Evolutionary conservation across 441 rosid species (phyloP), one percentile per base, ranked within the genome.

Genomic region (Erodium moschatum): DNA sequence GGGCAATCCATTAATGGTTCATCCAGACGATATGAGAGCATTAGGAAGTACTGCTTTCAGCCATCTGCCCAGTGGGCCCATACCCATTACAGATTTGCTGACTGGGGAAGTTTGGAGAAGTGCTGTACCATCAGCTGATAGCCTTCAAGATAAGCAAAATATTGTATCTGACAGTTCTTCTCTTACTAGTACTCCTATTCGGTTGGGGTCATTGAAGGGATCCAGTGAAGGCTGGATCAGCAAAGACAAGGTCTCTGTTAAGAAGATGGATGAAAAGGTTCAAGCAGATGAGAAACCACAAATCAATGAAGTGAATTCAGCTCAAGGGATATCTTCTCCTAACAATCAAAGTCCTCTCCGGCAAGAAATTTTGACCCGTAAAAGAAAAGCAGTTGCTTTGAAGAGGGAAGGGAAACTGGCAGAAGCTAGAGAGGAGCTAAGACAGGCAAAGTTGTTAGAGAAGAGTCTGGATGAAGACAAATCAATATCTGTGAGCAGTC

Each of bases 391-490:
- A 10, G 71, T 90, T 67, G 85, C 86, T 64, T 79, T 89, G 38
- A 91, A 93, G 80, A 86, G 83, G 80, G 93, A 91, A 76, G 97
- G 97, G 66, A 89, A 82, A 73, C 61, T 88, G 56, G 72, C 77
- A 46, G 96, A 91, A 81, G 96, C 98, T 42, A 84, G 82, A 70
- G 93, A 87, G 72, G 93, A 89, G 79, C 91, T 93, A 20, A 78
- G 84, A 42, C 86, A 78, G 77, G 98, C 97, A 60, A 93, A 89
- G 81, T 73, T 89, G 73, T 73, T 93, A 76, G 96, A 89, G 85
- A 86, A 79, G 85, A 86, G 78, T 71, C 81, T 74, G 68, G 82
- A 78, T 46, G 83, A 78, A 70, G 84, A 75, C 70, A 76, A 44
- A 2, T 60, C 77, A 54, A 79, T 71, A 35, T 75, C 79, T 44